Evolutionary conservation across 352 stramenopile species (phyloP).

Genomic region (Pythium rishiriense): DNA sequence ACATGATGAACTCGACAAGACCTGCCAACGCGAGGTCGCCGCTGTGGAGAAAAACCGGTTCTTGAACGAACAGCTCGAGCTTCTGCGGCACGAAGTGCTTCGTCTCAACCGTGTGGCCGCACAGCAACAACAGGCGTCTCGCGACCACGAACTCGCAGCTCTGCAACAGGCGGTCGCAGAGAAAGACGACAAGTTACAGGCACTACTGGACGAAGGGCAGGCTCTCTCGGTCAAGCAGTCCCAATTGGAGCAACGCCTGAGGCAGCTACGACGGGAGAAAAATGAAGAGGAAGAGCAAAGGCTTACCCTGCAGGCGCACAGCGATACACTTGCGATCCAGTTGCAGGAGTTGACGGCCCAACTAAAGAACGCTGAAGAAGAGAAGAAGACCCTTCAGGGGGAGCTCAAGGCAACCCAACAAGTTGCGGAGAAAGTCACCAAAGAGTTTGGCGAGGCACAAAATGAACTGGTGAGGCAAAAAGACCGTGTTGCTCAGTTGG

Average conservation of each 20-base stretch:
- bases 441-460: constrained; percentile 23
- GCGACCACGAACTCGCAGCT: constrained; percentile 47
- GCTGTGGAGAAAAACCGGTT: constrained; percentile 63
- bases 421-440: constrained; percentile 23
- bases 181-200: constrained; percentile 74
- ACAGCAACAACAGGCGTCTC: constrained; percentile 28
- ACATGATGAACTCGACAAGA: constrained; percentile 77
- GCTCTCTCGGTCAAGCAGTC: constrained; percentile 77
- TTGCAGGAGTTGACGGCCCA: constrained; percentile 47
- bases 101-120: constrained; percentile 51
- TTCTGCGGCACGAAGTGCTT: constrained; percentile 56
- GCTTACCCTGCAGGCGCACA: constrained; percentile 53
- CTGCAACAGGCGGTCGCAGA: constrained; percentile 66
- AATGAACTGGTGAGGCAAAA: constrained; percentile 41
- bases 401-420: constrained; percentile 39
- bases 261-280: constrained; percentile 74
- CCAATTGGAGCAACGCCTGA: constrained; percentile 69
- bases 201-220: constrained; percentile 72
- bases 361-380: constrained; percentile 49
- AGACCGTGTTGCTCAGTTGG: constrained; percentile 25
- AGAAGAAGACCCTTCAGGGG: constrained; percentile 41
- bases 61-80: constrained; percentile 65
- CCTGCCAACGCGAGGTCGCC: constrained; percentile 59
- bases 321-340: constrained; percentile 47
- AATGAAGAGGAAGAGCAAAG: constrained; percentile 70